Evolutionary conservation across 2,329 filamentous ascomycete genomes (phyloP).

Genomic region (Aciculosporium take): DNA sequence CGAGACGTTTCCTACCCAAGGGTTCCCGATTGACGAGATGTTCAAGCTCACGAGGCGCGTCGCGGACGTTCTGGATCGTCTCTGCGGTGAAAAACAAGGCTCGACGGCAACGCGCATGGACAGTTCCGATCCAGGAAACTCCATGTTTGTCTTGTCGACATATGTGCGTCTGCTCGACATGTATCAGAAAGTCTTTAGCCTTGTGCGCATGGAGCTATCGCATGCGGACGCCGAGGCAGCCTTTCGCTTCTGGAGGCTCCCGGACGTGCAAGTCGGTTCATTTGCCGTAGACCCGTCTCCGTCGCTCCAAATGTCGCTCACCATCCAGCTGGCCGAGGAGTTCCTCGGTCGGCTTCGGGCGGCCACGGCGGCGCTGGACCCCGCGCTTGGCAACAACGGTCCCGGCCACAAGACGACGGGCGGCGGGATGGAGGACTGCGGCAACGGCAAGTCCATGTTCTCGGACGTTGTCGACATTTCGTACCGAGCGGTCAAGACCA

Average conservation of each 20-base stretch:
- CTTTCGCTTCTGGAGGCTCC: conserved; percentile 25
- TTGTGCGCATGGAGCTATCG: conserved; percentile 20
- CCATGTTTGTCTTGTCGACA: conserved; percentile 24
- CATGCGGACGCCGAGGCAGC: conserved; percentile 13
- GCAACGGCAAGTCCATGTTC: conserved; percentile 17
- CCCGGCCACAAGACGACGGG: not conserved
- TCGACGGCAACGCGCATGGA: conserved; percentile 11
- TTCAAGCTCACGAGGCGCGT: conserved; percentile 25
- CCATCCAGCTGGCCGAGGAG: conserved; percentile 27
- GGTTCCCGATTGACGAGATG: conserved; percentile 27
- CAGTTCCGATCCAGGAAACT: conserved; percentile 21
- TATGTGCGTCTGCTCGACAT: conserved; percentile 27
- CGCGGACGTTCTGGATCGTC: conserved; percentile 20
- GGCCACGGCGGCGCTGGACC: conserved; percentile 17
- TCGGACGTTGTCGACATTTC: conserved; percentile 19
- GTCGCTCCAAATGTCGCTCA: conserved; percentile 27
- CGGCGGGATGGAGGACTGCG: conserved; percentile 4
- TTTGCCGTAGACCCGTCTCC: conserved; percentile 26
- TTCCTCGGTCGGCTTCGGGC: conserved; percentile 22
- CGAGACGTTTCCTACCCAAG: conserved; percentile 10
- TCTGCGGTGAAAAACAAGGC: conserved; percentile 7
- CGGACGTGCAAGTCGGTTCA: conserved; percentile 26
- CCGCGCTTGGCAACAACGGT: conserved; percentile 9
- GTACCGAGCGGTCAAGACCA: conserved; percentile 17
- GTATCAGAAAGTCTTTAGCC: conserved; percentile 24